phyloP scores from a whole-genome alignment of 1,139 yeast species.

The Saccharomyces hybrid region DNA sequence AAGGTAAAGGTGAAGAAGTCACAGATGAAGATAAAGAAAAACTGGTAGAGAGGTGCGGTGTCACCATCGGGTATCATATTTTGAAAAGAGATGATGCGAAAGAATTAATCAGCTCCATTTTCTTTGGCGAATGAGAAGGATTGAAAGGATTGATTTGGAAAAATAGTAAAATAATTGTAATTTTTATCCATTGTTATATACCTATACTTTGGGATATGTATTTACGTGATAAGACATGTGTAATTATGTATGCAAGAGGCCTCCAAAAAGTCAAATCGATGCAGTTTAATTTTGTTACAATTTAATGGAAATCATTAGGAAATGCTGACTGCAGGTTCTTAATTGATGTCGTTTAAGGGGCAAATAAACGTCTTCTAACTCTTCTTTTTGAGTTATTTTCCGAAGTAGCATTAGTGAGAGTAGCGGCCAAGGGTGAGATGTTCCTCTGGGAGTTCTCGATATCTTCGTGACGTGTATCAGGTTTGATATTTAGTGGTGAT shows the following conservation, averaged over 20 bases:
- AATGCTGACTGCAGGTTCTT: no score
- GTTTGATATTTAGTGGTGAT: constrained; percentile 15
- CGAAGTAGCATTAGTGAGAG: background rate
- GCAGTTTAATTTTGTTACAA: background rate
- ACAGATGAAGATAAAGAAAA: constrained; percentile 40
- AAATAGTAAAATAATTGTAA: background rate
- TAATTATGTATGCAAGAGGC: background rate
- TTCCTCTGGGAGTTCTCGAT: background rate
- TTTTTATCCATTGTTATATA: background rate
- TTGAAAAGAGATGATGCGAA: constrained; percentile 47
- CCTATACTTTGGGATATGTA: background rate
- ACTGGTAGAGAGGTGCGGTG: constrained; percentile 55
- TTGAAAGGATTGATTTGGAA: background rate
- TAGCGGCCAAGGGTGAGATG: background rate
- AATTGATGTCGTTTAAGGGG: constrained; percentile 16
- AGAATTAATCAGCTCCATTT: constrained; percentile 59
- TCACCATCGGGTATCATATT: constrained; percentile 46
- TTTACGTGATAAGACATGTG: background rate
- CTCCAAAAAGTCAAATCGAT: background rate
- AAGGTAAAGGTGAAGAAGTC: constrained; percentile 35
- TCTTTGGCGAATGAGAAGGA: constrained; percentile 53
- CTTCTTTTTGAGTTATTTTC: constrained; percentile 14
- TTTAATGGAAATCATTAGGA: no score
- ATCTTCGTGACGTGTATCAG: background rate
- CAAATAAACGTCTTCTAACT: constrained; percentile 33